Conservation (phyloP, 1,284 basidiomycete genomes). For the Tetrapyrgos nigripes region DNA sequence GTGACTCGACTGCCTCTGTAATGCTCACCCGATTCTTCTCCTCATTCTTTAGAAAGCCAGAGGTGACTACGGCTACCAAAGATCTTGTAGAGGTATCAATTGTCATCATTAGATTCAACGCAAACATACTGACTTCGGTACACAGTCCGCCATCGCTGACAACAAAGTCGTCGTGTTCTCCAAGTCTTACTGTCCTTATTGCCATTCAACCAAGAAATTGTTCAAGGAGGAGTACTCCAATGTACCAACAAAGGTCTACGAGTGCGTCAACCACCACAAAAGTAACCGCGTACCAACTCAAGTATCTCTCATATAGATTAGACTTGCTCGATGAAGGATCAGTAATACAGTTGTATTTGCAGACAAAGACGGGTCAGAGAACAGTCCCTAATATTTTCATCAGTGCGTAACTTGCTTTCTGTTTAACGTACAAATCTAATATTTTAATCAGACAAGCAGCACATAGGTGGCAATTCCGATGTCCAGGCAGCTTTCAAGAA, state of each 20-base stretch:
- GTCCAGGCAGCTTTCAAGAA: slow-evolving; percentile 23
- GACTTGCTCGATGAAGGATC: slow-evolving; percentile 45
- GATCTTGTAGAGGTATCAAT: slow-evolving; percentile 13
- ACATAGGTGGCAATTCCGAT: slow-evolving; percentile 45
- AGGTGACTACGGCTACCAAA: slow-evolving; percentile 9
- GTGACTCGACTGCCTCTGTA: neutral
- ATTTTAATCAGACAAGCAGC: slow-evolving; percentile 29
- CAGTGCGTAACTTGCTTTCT: slow-evolving; percentile 41
- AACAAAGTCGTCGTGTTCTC: slow-evolving; percentile 66
- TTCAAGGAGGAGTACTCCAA: slow-evolving; percentile 55
- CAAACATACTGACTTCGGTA: neutral
- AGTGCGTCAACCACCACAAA: slow-evolving; percentile 53
- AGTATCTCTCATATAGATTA: slow-evolving; percentile 16
- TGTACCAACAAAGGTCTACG: slow-evolving; percentile 56
- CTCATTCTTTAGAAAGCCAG: neutral
- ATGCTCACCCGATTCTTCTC: slow-evolving; percentile 5
- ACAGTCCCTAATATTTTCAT: slow-evolving; percentile 65
- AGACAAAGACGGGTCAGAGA: slow-evolving; percentile 52
- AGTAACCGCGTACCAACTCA: slow-evolving; percentile 28
- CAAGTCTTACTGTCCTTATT: slow-evolving; percentile 61
- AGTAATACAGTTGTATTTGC: slow-evolving; percentile 55
- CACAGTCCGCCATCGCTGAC: slow-evolving; percentile 48
- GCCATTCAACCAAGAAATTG: slow-evolving; percentile 53
- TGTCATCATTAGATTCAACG: neutral
- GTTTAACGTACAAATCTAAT: neutral